Conservation (phyloP, 371 early-diverging fungal species). For the Mucor ambiguus region DNA sequence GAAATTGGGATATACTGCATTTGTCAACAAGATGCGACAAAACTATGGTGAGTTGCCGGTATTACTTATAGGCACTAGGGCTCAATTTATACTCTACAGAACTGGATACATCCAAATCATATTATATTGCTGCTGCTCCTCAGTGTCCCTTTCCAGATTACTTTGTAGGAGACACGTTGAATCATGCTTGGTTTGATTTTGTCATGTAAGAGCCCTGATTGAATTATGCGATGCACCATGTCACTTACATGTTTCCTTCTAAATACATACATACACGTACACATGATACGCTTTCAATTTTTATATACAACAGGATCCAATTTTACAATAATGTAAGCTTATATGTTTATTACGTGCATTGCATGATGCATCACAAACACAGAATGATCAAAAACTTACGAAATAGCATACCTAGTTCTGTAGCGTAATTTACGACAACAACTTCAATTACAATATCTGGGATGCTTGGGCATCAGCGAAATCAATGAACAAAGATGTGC, state of each 20-base stretch:
- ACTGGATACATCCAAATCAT: conserved; percentile 34
- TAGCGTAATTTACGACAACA: conserved; percentile 16
- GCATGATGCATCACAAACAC: not conserved
- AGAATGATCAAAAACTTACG: not conserved
- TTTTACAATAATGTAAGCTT: conserved; percentile 30
- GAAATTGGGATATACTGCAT: conserved; percentile 55
- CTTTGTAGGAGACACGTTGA: conserved; percentile 47
- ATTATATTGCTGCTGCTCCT: conserved; percentile 58
- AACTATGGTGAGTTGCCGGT: conserved; percentile 23
- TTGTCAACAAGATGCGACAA: conserved; percentile 46
- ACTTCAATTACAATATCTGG: conserved; percentile 56
- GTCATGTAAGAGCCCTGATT: conserved; percentile 27
- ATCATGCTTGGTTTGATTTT: conserved; percentile 52
- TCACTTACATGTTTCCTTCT: not conserved
- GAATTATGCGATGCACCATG: not conserved
- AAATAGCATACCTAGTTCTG: conserved; percentile 24
- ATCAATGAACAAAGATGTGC: conserved; percentile 61
- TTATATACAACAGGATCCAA: conserved; percentile 18
- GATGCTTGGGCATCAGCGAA: conserved; percentile 66
- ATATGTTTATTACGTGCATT: not conserved
- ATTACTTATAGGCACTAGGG: not conserved
- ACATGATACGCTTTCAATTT: not conserved
- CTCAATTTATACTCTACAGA: conserved; percentile 5
- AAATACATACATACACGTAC: too few relatives aligned
- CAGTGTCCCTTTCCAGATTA: conserved; percentile 62